Conservation (phyloP, 2,329 filamentous ascomycete species). For the Cladosporium austrohemisphaericum region DNA sequence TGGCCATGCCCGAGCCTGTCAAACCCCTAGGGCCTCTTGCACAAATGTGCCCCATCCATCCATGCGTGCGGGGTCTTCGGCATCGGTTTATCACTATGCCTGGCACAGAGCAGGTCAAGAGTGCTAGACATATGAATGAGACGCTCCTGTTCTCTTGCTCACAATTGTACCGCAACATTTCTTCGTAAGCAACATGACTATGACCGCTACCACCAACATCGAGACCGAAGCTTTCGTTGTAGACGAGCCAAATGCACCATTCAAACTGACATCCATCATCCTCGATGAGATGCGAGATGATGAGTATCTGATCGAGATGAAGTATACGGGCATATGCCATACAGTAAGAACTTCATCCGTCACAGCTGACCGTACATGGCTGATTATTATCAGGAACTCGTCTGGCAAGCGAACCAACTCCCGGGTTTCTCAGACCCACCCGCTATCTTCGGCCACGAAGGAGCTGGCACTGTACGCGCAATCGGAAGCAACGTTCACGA, state of each 20-base stretch:
- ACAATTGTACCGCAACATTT: no score
- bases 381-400: conserved; percentile 16
- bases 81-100: no score
- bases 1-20: no score
- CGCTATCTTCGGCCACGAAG: conserved; percentile 22
- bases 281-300: conserved; percentile 19
- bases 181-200: no score
- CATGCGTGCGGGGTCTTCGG: no score
- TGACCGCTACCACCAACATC: neutral
- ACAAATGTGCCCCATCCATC: no score
- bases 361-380: neutral
- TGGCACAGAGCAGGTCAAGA: no score
- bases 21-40: no score
- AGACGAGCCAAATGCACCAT: conserved; percentile 44
- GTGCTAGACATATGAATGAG: no score
- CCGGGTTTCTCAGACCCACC: conserved; percentile 17
- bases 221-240: conserved; percentile 5
- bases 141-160: no score
- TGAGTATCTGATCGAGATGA: conserved; percentile 22
- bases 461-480: conserved; percentile 18
- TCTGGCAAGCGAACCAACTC: conserved; percentile 21
- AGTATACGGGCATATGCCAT: conserved; percentile 24
- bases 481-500: conserved; percentile 18
- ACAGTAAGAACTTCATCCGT: conserved; percentile 10
- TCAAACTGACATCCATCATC: conserved; percentile 20